Conservation (phyloP, 352 stramenopile species). For the Globisporangium spiculum region DNA sequence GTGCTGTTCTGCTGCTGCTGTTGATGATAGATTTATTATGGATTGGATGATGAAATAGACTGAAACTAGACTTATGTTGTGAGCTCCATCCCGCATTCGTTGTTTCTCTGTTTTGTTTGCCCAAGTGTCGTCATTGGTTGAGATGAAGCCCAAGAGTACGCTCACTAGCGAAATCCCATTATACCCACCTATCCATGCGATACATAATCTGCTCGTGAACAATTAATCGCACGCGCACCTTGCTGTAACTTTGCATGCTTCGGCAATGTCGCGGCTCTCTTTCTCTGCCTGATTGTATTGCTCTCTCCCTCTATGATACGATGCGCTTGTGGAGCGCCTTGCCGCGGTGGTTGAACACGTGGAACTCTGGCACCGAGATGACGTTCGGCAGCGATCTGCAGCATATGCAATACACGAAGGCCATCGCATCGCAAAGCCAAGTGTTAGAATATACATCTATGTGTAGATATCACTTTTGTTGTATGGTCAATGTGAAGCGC, state of each 20-base stretch:
- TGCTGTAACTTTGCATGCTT: not conserved
- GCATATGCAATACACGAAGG: not conserved
- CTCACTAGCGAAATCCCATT: not conserved
- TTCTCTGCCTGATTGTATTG: not conserved
- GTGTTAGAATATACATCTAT: not conserved
- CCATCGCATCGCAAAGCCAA: not conserved
- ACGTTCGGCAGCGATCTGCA: slow-evolving; percentile 60
- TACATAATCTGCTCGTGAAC: not conserved
- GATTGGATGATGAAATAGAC: slow-evolving; percentile 15
- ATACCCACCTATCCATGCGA: not conserved
- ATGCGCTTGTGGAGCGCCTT: slow-evolving; percentile 73
- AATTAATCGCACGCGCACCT: not conserved
- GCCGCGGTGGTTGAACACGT: slow-evolving; percentile 81
- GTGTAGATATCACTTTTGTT: not conserved
- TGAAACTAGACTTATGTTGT: slow-evolving; percentile 6
- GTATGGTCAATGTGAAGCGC: not conserved
- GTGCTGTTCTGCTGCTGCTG: not conserved
- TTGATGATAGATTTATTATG: slow-evolving; percentile 20
- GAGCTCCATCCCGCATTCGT: not conserved
- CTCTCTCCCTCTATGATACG: slow-evolving; percentile 20
- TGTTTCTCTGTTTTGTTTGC: not conserved
- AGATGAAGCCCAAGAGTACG: no score
- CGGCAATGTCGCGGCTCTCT: no score
- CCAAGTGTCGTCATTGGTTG: no score
- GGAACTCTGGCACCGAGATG: slow-evolving; percentile 70